These are phyloP conservation scores for Thinopyrum elongatum DNA, from an alignment of 176 grass and related monocot genomes.

Conservation along the genomic window DNA sequence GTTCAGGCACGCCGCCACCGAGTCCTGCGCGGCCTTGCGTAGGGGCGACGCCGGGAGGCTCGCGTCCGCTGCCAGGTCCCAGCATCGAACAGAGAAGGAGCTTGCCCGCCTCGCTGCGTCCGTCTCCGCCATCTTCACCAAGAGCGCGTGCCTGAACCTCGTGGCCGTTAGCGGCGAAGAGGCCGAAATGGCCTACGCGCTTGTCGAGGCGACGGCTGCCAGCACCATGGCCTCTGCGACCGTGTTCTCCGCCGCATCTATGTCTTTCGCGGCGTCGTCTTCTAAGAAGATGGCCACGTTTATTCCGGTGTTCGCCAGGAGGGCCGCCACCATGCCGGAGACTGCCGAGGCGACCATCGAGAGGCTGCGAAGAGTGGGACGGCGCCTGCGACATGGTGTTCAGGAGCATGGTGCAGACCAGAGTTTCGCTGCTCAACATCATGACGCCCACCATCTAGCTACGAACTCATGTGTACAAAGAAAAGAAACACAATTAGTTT, in stretches of 20 bases:
- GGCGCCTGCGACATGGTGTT: constrained; percentile 36
- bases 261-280: not conserved
- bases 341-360: not conserved
- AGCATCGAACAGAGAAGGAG: constrained; percentile 36
- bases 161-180: not conserved
- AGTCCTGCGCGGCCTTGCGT: constrained; percentile 19
- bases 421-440: constrained; percentile 62
- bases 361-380: constrained; percentile 33
- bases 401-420: constrained; percentile 36
- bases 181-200: constrained; percentile 17
- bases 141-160: not conserved
- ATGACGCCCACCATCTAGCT: constrained; percentile 43
- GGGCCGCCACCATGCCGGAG: not conserved
- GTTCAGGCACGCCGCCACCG: constrained; percentile 18
- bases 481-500: not conserved
- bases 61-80: not conserved
- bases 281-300: not conserved
- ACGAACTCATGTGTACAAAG: not conserved
- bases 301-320: constrained; percentile 3
- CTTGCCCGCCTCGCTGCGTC: constrained; percentile 13
- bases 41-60: not conserved
- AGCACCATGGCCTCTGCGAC: constrained; percentile 17
- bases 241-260: not conserved
- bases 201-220: constrained; percentile 12
- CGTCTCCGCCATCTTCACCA: not conserved